Evolutionary conservation across 2,329 filamentous ascomycete genomes (phyloP).

Genomic region (Nigrospora sphaerica): DNA sequence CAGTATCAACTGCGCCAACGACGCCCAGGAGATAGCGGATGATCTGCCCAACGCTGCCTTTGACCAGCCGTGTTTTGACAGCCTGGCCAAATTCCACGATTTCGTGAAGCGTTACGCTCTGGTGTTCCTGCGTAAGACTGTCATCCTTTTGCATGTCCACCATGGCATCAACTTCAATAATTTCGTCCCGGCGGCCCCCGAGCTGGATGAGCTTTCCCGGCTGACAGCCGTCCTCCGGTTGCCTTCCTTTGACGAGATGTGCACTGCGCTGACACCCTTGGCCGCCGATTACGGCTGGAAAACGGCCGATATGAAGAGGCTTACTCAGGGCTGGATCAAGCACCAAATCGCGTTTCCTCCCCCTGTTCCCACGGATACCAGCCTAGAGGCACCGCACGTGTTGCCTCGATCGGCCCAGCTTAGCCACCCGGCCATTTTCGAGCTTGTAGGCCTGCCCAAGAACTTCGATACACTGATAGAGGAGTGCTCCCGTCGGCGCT

Average conservation of each 20-base stretch:
- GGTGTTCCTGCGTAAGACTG: conserved; percentile 79
- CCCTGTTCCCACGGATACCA: conserved; percentile 1
- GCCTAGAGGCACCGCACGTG: conserved; percentile 3
- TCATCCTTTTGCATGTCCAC: conserved; percentile 78
- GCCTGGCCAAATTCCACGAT: conserved; percentile 45
- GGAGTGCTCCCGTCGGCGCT: conserved; percentile 75
- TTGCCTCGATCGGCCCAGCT: conserved; percentile 38
- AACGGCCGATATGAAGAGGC: conserved; percentile 31
- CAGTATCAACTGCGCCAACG: conserved; percentile 33
- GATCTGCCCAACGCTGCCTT: conserved; percentile 39
- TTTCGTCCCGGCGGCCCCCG: conserved; percentile 53
- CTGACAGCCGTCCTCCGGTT: conserved; percentile 70
- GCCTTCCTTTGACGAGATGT: conserved; percentile 73
- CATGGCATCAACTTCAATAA: conserved; percentile 83
- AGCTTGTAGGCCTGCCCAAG: conserved; percentile 84
- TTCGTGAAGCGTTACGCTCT: conserved; percentile 78
- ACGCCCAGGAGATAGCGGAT: conserved; percentile 21
- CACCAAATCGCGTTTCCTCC: conserved; percentile 43
- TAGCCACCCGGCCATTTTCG: conserved; percentile 86
- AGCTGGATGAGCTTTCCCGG: conserved; percentile 73
- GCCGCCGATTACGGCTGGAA: conserved; percentile 38
- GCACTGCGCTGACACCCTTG: conserved; percentile 48
- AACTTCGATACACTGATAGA: conserved; percentile 91
- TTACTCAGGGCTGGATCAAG: conserved; percentile 66
- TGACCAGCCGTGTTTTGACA: conserved; percentile 46